Conservation (phyloP, 331 rosid species). For the Malus hybrid region DNA sequence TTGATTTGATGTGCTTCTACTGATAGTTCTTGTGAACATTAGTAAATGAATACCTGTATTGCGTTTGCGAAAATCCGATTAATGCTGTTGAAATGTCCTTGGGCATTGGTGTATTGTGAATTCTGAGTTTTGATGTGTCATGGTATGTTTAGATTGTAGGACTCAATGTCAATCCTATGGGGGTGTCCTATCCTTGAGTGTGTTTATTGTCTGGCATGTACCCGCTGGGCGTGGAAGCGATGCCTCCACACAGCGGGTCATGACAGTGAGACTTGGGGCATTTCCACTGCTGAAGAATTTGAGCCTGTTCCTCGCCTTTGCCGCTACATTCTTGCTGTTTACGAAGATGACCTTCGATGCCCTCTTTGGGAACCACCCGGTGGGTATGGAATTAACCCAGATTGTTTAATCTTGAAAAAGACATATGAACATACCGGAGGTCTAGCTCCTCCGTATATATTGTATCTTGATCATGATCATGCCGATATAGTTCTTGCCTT, state of each 20-base stretch:
- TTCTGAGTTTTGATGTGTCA: slow-evolving; percentile 3
- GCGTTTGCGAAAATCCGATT: background rate
- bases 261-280: slow-evolving; percentile 93
- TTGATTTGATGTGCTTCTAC: background rate
- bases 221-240: slow-evolving; percentile 93
- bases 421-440: slow-evolving; percentile 59
- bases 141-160: slow-evolving; percentile 25
- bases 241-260: slow-evolving; percentile 94
- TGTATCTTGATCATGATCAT: slow-evolving; percentile 73
- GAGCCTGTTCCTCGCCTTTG: slow-evolving; percentile 89
- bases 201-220: slow-evolving; percentile 81
- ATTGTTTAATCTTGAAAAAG: slow-evolving; percentile 41
- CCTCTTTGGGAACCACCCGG: slow-evolving; percentile 79
- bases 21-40: background rate
- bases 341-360: slow-evolving; percentile 66
- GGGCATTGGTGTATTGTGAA: slow-evolving; percentile 3
- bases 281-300: slow-evolving; percentile 65
- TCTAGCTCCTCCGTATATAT: slow-evolving; percentile 64
- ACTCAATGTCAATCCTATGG: slow-evolving; percentile 67
- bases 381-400: slow-evolving; percentile 85
- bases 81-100: slow-evolving; percentile 5
- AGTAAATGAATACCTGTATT: background rate
- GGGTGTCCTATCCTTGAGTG: slow-evolving; percentile 81
- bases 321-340: slow-evolving; percentile 74
- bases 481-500: slow-evolving; percentile 76